Evolutionary conservation across 2,329 filamentous ascomycete genomes (phyloP), one percentile per base, ranked within the genome.

Genomic region (Paecilomyces fulvus): DNA sequence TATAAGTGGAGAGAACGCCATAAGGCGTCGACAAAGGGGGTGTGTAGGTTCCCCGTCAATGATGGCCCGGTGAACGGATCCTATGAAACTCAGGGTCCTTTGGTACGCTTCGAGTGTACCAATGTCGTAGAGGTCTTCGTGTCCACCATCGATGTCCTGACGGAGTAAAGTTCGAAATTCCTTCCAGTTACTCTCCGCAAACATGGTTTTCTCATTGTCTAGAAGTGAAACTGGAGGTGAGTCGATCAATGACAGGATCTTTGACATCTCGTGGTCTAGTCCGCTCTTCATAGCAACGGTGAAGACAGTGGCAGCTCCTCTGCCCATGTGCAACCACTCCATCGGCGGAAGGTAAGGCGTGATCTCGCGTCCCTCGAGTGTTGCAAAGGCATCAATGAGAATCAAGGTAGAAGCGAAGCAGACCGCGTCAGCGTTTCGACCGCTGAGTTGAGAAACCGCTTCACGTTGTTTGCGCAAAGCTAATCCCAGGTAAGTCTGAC

Each of bases 1-100:
- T n/a, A 70, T 61, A 55, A 69, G 63, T 33, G 70, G 61, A 7
- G 68, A 60, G 54, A 71, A 71, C 51, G 63, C 62, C 23, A 66
- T 61, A 9, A 70, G 60, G 57, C 65, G 61, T n/a, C 68, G 61
- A 37, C 64, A 63, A 10, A 69, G 62, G 48, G 60, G 59, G 30
- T 63, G 56, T 8, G 61, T 50, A 2, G 65, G 50, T 51, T 69
- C 65, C 11, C 61, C 61, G 30, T 56, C 56, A 10, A 59, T 43
- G 11, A 68, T 59, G 10, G 63, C 65, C 1, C 8, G 30, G 12
- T 53, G 17, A 4, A 53, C 46, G 33, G 31, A 43, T 23, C 52
- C 52, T 9, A 53, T 20, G 17, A 43, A 53, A 12, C 52, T 43
- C 3, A 43, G 37, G 9, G 37, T 43, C 10, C 37, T 43, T 43